Base-by-base conservation (phyloP, 345 rosid genomes). In the Corchorus capsularis region DNA sequence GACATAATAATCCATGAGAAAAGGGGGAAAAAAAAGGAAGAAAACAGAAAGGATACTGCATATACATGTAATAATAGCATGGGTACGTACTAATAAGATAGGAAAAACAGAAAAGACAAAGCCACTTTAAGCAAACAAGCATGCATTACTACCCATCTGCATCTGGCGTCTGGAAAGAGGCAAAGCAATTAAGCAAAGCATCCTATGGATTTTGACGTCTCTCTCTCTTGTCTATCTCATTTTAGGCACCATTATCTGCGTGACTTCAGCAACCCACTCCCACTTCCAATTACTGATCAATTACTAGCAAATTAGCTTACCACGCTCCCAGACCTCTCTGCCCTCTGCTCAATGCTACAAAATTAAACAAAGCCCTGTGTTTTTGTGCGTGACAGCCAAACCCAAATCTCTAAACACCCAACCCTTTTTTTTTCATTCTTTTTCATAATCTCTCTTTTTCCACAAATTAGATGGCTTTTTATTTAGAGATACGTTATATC, bases 131-230 rank as follows among this genome's bases (percentile, higher is more conserved):
- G 43, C 20, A 63, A 56, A 49, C 22, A 64, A 52, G 17, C 6
- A 22, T 46, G 27, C 27, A 27, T 27, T 27, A 27, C 27, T 27
- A 27, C 27, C 27, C 27, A 27, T 27, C 27, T 27, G 27, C 27
- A 27, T 27, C 27, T 37, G 0, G 2, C 39, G 63, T 35, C 6
- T 54, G 35, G 82, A 47, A 37, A 68, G 35, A 34, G 15, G 71
- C 54, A 62, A 57, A 27, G 74, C 11, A 49, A 45, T 27, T 27
- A 27, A 27, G n/a, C 27, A 63, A 57, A 20, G 77, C 67, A 59
- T 72, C 76, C 64, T 4, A 72, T 10, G 57, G 50, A 67, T 73
- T 79, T 83, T 67, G 78, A 71, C 71, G 63, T 81, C 73, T 59
- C 69, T 63, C 22, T 50, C 6, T 27, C 19, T 9, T 50, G 10